These are phyloP conservation scores for Mentha longifolia DNA, from an alignment of 257 asterid genomes.

Conservation along the genomic window DNA sequence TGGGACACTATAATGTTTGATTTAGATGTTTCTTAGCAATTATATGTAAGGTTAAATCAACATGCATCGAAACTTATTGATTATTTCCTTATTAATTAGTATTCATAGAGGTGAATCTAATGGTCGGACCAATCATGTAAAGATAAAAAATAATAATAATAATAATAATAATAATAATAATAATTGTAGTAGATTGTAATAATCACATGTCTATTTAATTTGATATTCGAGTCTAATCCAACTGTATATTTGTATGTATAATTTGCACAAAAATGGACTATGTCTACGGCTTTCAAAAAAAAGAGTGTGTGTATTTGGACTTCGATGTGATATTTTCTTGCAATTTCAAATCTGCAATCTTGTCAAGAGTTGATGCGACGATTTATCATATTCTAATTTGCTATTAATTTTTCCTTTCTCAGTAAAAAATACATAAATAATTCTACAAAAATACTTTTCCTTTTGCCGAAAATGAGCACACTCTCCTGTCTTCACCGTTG, in stretches of 20 bases:
- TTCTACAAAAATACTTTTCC: constrained; percentile 1
- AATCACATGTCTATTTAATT: constrained; percentile 1
- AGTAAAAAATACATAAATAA: background rate
- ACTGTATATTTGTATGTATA: background rate
- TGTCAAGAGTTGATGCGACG: constrained; percentile 27
- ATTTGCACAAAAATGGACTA: background rate
- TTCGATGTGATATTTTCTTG: constrained; percentile 19
- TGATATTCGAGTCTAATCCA: constrained; percentile 1
- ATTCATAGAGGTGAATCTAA: background rate
- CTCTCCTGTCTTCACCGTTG: constrained; percentile 8
- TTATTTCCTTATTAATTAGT: background rate
- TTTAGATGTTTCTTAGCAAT: background rate
- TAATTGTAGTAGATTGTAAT: background rate
- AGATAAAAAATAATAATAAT: background rate
- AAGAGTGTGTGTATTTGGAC: background rate
- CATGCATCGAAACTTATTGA: background rate
- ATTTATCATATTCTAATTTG: constrained; percentile 6
- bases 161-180: too few relatives aligned
- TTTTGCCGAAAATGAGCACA: constrained; percentile 29
- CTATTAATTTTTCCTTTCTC: background rate
- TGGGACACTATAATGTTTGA: background rate
- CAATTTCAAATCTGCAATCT: constrained; percentile 27
- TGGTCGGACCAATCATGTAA: constrained; percentile 19
- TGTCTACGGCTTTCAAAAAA: constrained; percentile 9
- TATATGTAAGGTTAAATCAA: background rate